These are phyloP conservation scores for Clonostachys sp. DNA, from an alignment of 2,329 filamentous ascomycete genomes.

Conservation along the genomic window DNA sequence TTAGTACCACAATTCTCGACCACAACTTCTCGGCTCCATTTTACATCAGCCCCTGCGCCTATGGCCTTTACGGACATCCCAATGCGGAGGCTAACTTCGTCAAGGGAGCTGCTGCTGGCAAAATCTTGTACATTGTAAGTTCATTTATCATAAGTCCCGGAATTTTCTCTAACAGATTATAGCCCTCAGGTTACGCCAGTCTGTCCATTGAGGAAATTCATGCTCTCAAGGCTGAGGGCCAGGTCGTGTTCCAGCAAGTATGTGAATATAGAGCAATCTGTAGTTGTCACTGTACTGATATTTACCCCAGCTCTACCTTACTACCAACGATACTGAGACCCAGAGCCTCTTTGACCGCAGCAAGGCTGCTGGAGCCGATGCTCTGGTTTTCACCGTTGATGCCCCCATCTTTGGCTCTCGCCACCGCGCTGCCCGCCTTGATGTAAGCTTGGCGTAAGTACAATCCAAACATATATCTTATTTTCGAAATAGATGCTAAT, in stretches of 20 bases:
- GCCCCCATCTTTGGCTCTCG: slow-evolving; percentile 30
- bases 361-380: slow-evolving; percentile 25
- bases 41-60: slow-evolving; percentile 46
- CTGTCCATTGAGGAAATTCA: slow-evolving; percentile 29
- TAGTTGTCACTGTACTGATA: slow-evolving; percentile 25
- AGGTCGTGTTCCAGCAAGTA: slow-evolving; percentile 17
- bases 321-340: slow-evolving; percentile 23
- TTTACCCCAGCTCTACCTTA: slow-evolving; percentile 29
- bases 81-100: slow-evolving; percentile 45
- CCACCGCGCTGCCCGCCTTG: slow-evolving; percentile 32
- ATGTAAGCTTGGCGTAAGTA: slow-evolving; percentile 25
- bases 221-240: slow-evolving; percentile 17
- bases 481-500: background rate
- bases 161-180: background rate
- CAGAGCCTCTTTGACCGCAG: slow-evolving; percentile 20
- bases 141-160: background rate
- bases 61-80: slow-evolving; percentile 34
- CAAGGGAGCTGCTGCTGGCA: slow-evolving; percentile 37
- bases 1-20: slow-evolving; percentile 42
- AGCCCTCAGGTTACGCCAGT: slow-evolving; percentile 26
- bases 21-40: slow-evolving; percentile 50
- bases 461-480: slow-evolving; percentile 11
- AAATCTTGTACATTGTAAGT: slow-evolving; percentile 43
- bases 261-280: slow-evolving; percentile 28
- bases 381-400: slow-evolving; percentile 32